phyloP scores from a whole-genome alignment of 495 filamentous ascomycete genomes.

The Astrocystis sublimbata region DNA sequence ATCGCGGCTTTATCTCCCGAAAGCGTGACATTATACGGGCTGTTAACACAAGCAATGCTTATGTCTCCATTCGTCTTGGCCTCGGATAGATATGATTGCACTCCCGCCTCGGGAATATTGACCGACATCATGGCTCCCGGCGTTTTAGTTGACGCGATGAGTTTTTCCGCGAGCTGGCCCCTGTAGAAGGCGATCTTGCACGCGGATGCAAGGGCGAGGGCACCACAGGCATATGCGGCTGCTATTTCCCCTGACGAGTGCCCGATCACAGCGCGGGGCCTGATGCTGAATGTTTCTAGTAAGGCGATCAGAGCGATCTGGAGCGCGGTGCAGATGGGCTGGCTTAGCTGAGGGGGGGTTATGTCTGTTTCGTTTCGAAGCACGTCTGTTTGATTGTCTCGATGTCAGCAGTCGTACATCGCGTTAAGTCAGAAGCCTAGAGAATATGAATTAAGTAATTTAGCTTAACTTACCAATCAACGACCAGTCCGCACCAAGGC shows the following conservation, averaged over 20 bases:
- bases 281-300: slow-evolving; percentile 46
- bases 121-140: slow-evolving; percentile 45
- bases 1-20: slow-evolving; percentile 42
- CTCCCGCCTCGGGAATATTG: slow-evolving; percentile 24
- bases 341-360: slow-evolving; percentile 36
- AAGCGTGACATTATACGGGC: slow-evolving; percentile 45
- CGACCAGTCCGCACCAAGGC: slow-evolving; percentile 34
- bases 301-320: slow-evolving; percentile 53
- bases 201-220: slow-evolving; percentile 40
- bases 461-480: slow-evolving; percentile 29
- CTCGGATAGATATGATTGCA: background rate
- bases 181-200: slow-evolving; percentile 49
- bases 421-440: too few relatives aligned
- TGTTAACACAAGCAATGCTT: slow-evolving; percentile 51
- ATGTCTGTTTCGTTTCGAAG: slow-evolving; percentile 31
- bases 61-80: slow-evolving; percentile 26
- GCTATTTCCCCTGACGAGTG: slow-evolving; percentile 62
- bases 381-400: slow-evolving; percentile 17
- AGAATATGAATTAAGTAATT: slow-evolving; percentile 17
- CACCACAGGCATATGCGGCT: slow-evolving; percentile 41
- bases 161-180: slow-evolving; percentile 29
- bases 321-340: slow-evolving; percentile 43
- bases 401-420: background rate
- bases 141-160: slow-evolving; percentile 20
- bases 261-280: slow-evolving; percentile 47